A percentile compares a stretch with the other conserved stretches of the same genome.
Conservation (phyloP, 495 filamentous ascomycete species). For the Penicillium lividum region DNA sequence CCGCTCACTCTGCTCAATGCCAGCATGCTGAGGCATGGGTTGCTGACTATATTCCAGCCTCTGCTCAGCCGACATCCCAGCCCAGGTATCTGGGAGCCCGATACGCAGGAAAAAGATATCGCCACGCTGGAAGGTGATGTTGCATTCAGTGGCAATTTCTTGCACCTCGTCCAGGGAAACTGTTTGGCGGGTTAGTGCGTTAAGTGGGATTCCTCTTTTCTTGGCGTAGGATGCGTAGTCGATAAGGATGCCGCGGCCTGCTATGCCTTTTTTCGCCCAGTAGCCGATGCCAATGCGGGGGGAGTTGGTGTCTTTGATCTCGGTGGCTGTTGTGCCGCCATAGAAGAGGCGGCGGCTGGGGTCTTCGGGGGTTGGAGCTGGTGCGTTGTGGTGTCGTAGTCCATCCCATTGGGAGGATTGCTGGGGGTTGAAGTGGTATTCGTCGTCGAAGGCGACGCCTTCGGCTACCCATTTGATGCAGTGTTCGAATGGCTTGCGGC, state of each 20-base stretch:
- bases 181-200: constrained; percentile 60
- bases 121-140: constrained; percentile 57
- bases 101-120: constrained; percentile 78
- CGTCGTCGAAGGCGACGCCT: constrained; percentile 62
- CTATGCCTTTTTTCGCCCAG: constrained; percentile 54
- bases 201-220: constrained; percentile 46
- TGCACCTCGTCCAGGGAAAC: constrained; percentile 58
- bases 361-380: constrained; percentile 38
- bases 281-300: constrained; percentile 53
- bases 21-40: constrained; percentile 54
- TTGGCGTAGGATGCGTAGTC: constrained; percentile 55
- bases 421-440: constrained; percentile 75
- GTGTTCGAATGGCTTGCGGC: constrained; percentile 57
- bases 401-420: constrained; percentile 79
- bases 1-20: constrained; percentile 63
- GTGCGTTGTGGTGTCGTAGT: constrained; percentile 58
- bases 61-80: constrained; percentile 39
- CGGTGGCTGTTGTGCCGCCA: constrained; percentile 51
- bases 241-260: constrained; percentile 56
- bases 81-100: constrained; percentile 56
- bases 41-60: constrained; percentile 39
- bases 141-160: constrained; percentile 54
- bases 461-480: constrained; percentile 53
- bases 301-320: constrained; percentile 54
- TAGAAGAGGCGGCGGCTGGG: constrained; percentile 48